These are phyloP conservation scores for Ophiostoma quercus DNA, from an alignment of 2,329 filamentous ascomycete species.

Conservation along the genomic window DNA sequence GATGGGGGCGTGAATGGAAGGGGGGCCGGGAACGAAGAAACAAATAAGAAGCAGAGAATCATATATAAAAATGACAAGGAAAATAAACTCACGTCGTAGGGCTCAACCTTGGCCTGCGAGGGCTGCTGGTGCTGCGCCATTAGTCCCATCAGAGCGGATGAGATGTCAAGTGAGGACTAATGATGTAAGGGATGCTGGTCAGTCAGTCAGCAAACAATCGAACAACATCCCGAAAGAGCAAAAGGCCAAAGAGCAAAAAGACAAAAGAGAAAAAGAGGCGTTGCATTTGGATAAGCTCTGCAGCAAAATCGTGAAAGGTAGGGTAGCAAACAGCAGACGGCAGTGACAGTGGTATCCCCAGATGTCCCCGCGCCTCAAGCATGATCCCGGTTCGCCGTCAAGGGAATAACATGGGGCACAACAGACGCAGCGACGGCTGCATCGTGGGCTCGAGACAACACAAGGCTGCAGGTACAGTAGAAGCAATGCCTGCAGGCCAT, in stretches of 20 bases:
- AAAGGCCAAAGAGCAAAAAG: not conserved
- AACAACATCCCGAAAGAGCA: conserved; percentile 5
- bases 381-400: conserved; percentile 13
- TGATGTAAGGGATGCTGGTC: conserved; percentile 12
- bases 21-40: not conserved
- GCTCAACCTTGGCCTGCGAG: conserved; percentile 6
- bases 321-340: not conserved
- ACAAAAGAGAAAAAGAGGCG: not conserved
- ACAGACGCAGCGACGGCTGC: conserved; percentile 31
- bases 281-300: conserved; percentile 4
- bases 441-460: not conserved
- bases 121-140: conserved; percentile 11
- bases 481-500: not conserved
- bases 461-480: conserved; percentile 9
- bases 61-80: not conserved
- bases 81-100: conserved; percentile 12
- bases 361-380: conserved; percentile 15
- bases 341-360: conserved; percentile 10
- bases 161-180: not conserved
- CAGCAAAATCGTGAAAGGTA: not conserved
- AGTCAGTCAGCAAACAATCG: conserved; percentile 1
- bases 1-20: not conserved
- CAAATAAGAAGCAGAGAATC: not conserved
- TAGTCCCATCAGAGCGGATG: conserved; percentile 15
- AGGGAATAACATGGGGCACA: conserved; percentile 30